A percentile compares a stretch with the other conserved stretches of the same genome.
Conservation (phyloP, 352 stramenopile genomes). For the Phytopythium ostracodes region DNA sequence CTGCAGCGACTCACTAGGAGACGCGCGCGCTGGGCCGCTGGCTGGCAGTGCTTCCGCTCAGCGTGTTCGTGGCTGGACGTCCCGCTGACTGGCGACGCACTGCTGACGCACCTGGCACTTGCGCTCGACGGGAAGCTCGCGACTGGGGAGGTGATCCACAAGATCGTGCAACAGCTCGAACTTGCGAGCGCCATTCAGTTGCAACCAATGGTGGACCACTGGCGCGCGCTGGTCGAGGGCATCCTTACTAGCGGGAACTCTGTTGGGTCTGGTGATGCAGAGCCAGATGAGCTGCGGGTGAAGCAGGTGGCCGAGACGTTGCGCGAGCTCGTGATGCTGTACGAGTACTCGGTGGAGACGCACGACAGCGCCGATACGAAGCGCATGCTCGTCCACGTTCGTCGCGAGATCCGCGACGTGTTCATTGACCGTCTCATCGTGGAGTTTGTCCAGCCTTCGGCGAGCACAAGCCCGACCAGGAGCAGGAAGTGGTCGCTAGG, state of each 20-base stretch:
- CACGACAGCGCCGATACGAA: constrained; percentile 13
- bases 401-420: constrained; percentile 40
- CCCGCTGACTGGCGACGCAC: constrained; percentile 18
- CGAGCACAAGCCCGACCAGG: constrained; percentile 4
- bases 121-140: constrained; percentile 59
- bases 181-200: constrained; percentile 18
- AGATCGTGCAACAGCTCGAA: constrained; percentile 33
- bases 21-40: constrained; percentile 39
- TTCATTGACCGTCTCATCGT: constrained; percentile 39
- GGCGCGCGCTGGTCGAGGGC: constrained; percentile 20
- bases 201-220: constrained; percentile 40
- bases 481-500: constrained; percentile 5
- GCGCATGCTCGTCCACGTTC: constrained; percentile 38
- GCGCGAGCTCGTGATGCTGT: constrained; percentile 44
- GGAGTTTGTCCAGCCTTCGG: constrained; percentile 26
- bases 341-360: constrained; percentile 32
- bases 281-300: neutral
- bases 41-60: constrained; percentile 65
- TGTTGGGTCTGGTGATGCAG: too few species aligned
- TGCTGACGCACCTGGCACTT: constrained; percentile 36
- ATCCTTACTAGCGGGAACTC: constrained; percentile 1
- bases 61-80: constrained; percentile 60
- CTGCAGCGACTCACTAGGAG: constrained; percentile 19
- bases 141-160: constrained; percentile 23
- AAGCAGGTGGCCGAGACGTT: constrained; percentile 19